Evolutionary conservation across 2,329 filamentous ascomycete genomes (phyloP).

Genomic region (Leptographium radiaticola): DNA sequence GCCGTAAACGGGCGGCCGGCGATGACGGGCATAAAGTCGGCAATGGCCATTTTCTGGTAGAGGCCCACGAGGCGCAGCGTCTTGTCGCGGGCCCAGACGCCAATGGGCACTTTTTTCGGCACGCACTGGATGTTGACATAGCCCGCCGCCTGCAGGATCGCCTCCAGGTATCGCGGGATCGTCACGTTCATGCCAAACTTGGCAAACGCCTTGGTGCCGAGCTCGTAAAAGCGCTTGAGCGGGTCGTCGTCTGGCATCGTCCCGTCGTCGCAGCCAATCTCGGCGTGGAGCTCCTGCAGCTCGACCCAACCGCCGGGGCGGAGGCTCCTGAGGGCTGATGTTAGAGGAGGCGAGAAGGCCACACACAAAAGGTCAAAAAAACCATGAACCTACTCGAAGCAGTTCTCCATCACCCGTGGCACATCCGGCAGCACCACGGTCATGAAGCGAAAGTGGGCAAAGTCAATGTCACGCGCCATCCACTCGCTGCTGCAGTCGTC

Average conservation of each 20-base stretch:
- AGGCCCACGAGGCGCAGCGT: constrained; percentile 26
- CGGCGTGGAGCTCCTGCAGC: constrained; percentile 31
- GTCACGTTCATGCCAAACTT: constrained; percentile 24
- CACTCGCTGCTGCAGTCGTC: constrained; percentile 35
- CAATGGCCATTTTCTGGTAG: constrained; percentile 25
- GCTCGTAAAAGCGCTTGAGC: constrained; percentile 18
- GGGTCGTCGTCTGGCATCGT: constrained; percentile 27
- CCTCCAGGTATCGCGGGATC: constrained; percentile 21
- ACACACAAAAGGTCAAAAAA: background rate
- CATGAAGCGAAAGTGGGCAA: constrained; percentile 37
- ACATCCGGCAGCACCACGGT: constrained; percentile 35
- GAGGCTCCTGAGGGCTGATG: constrained; percentile 19
- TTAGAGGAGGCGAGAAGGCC: constrained; percentile 1
- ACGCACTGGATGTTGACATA: constrained; percentile 28
- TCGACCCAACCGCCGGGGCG: constrained; percentile 40
- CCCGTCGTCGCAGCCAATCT: constrained; percentile 14
- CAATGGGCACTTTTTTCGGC: constrained; percentile 30
- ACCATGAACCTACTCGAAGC: constrained; percentile 4
- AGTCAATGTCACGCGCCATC: constrained; percentile 25
- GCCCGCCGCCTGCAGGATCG: constrained; percentile 24
- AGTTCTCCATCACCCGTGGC: constrained; percentile 23
- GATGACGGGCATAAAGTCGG: constrained; percentile 23
- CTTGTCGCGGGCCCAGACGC: constrained; percentile 28
- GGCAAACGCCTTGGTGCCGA: constrained; percentile 16
- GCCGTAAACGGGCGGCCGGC: constrained; percentile 28